Conservation (phyloP, 805 yeast species). For the Candida montana region DNA sequence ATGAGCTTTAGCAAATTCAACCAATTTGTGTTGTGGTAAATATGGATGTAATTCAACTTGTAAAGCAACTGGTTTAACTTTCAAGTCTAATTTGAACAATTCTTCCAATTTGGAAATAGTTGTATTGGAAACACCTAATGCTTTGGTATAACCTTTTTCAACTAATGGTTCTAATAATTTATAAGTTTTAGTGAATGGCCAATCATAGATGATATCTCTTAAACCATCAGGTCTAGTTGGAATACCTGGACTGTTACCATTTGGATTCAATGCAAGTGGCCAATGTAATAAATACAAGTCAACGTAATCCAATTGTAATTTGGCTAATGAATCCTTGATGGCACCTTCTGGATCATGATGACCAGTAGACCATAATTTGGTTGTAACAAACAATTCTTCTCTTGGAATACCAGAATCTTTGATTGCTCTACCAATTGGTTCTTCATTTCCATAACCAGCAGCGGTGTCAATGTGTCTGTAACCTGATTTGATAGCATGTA, state of each 20-base stretch:
- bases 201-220: conserved; percentile 35
- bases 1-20: conserved; percentile 13
- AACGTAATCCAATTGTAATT: conserved; percentile 54
- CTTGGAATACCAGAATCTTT: conserved; percentile 8
- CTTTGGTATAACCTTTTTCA: conserved; percentile 10
- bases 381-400: conserved; percentile 26
- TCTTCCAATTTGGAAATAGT: conserved; percentile 13
- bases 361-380: conserved; percentile 57
- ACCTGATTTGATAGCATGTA: conserved; percentile 30
- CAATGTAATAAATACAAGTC: conserved; percentile 79
- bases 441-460: conserved; percentile 48
- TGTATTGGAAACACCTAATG: conserved; percentile 19
- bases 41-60: conserved; percentile 19
- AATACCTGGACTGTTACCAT: conserved; percentile 25
- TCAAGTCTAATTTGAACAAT: conserved; percentile 7
- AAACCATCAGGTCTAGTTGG: conserved; percentile 36
- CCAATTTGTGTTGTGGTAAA: conserved; percentile 16
- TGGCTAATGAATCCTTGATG: conserved; percentile 30
- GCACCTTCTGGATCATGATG: conserved; percentile 44
- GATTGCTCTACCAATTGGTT: conserved; percentile 43
- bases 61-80: conserved; percentile 13
- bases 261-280: conserved; percentile 49
- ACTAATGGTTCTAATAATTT: conserved; percentile 15
- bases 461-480: conserved; percentile 65
- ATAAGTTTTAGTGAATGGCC: conserved; percentile 29